Percentiles rank a stretch among this genome's conserved stretches.
Conservation (phyloP, 495 filamentous ascomycete genomes). For the Cercophora samala region DNA sequence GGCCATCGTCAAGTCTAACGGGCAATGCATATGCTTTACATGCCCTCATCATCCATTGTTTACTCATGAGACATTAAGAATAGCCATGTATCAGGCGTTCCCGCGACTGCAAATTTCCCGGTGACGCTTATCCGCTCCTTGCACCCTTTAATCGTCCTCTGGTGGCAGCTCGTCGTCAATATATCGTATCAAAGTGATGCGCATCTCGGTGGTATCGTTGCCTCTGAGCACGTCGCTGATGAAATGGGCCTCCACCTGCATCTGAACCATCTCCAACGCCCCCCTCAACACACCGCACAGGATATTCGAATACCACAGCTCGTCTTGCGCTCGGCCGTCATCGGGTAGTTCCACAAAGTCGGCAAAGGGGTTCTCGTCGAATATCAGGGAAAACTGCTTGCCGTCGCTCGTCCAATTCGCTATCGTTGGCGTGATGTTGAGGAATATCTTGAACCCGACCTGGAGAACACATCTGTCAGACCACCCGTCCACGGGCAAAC, state of each 20-base stretch:
- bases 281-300: slow-evolving; percentile 89
- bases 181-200: slow-evolving; percentile 85
- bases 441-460: slow-evolving; percentile 98
- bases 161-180: slow-evolving; percentile 98
- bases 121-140: not conserved
- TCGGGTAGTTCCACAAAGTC: slow-evolving; percentile 98
- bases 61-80: no score
- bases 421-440: slow-evolving; percentile 93
- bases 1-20: no score
- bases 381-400: slow-evolving; percentile 92
- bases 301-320: slow-evolving; percentile 98
- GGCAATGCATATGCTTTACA: no score
- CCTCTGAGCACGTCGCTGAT: slow-evolving; percentile 91
- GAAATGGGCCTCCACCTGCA: slow-evolving; percentile 98
- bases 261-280: slow-evolving; percentile 97
- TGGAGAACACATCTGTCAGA: slow-evolving; percentile 31
- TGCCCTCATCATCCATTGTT: no score
- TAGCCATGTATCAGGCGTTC: no score
- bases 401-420: slow-evolving; percentile 94
- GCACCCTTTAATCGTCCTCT: slow-evolving; percentile 71
- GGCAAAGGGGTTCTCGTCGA: slow-evolving; percentile 94
- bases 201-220: slow-evolving; percentile 96
- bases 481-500: not conserved
- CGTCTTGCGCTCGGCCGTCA: slow-evolving; percentile 91
- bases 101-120: no score